Base-by-base conservation (phyloP, 164 flowering plant genomes). In the Protea cynaroides region DNA sequence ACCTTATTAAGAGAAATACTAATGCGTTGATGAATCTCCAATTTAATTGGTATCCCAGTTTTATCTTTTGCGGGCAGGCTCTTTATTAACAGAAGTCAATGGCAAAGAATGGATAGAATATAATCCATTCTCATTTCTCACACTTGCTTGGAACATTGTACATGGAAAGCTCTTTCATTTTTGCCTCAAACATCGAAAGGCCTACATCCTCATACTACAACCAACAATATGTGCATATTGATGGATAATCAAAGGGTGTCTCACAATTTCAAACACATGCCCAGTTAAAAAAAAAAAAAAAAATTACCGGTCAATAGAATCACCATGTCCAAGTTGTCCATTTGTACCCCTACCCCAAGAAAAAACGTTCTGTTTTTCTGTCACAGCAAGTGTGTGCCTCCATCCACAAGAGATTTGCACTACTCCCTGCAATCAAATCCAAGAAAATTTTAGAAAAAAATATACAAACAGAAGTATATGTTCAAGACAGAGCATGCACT, bases 281-380 rank as follows among this genome's bases (percentile, higher is more conserved):
- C 40, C 40, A 4, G 9, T 37, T 37, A n/a, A 12, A 13, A 25
- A 56, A 56, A 12, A 17, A 12, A 47, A 47, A 56, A 21, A 15
- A 34, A 58, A 34, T 58, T 58, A 86, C 87, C 83, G 19, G 64
- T 86, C 89, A 36, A 71, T n/a, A 56, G 79, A 68, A 46, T 81
- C 84, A 7, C 87, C 86, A 71, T 77, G 86, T 49, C 93, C 93
- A 34, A 87, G 93, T 71, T 83, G 93, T 62, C 93, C 93, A 80
- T 85, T 87, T 59, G 90, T 85, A 61, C 90, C 88, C 73, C 93
- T 81, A 60, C 93, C 93, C 93, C 93, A 87, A 18, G 93, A 83
- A 66, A 78, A 87, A 10, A 85, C 76, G 67, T 87, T 85, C 36
- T 82, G 76, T 43, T 69, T 72, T 18, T 85, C 90, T 59, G 87